Conservation (phyloP, 768 basidiomycete species). For the Pleurotus giganteus region DNA sequence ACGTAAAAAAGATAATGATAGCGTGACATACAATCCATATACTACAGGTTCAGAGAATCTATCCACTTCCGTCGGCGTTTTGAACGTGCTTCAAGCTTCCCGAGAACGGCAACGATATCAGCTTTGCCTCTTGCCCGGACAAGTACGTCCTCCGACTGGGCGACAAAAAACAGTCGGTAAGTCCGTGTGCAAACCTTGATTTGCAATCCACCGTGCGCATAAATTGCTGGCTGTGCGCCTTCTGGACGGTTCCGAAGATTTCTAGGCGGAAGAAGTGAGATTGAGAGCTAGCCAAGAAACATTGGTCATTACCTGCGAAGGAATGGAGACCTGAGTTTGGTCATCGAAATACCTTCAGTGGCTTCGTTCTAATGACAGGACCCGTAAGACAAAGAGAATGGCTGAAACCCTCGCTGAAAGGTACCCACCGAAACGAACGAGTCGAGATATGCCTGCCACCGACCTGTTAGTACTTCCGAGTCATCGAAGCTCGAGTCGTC, state of each 20-base stretch:
- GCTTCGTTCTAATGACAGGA: slow-evolving; percentile 42
- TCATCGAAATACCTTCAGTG: slow-evolving; percentile 50
- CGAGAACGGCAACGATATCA: slow-evolving; percentile 34
- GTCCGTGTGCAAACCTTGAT: slow-evolving; percentile 84
- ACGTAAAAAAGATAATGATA: too few relatives aligned
- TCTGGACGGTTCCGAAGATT: slow-evolving; percentile 35
- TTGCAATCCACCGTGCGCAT: slow-evolving; percentile 63
- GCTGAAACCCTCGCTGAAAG: not conserved
- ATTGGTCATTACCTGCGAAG: slow-evolving; percentile 52
- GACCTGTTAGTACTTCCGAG: slow-evolving; percentile 68
- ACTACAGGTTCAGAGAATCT: slow-evolving; percentile 12
- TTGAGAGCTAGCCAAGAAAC: not conserved
- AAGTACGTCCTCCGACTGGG: slow-evolving; percentile 63
- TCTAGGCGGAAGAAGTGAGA: slow-evolving; percentile 22
- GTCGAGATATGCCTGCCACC: slow-evolving; percentile 81
- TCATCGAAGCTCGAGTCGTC: slow-evolving; percentile 77
- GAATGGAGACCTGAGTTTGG: slow-evolving; percentile 57
- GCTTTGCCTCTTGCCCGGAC: slow-evolving; percentile 42
- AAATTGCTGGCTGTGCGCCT: slow-evolving; percentile 39
- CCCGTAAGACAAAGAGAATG: not conserved
- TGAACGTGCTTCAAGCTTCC: slow-evolving; percentile 29
- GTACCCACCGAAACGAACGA: slow-evolving; percentile 63
- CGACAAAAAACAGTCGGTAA: slow-evolving; percentile 79
- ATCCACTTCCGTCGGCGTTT: slow-evolving; percentile 36
- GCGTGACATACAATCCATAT: too few relatives aligned